Evolutionary conservation across 2,329 filamentous ascomycete genomes (phyloP).

Genomic region (Calonectria pseudoreteaudii): DNA sequence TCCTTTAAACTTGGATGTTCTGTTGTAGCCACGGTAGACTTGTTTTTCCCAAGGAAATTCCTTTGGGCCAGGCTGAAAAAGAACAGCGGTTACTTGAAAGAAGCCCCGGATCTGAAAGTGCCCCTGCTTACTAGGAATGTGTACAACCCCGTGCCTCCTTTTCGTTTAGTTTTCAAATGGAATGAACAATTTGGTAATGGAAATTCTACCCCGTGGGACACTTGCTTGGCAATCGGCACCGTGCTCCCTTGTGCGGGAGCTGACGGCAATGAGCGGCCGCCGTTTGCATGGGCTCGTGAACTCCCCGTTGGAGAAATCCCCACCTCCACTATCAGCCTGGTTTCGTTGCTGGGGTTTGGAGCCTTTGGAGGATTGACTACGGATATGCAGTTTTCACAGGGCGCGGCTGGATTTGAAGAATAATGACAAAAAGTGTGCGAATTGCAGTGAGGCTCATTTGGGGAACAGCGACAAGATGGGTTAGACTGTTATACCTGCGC

Average conservation of each 20-base stretch:
- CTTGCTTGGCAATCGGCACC: background rate
- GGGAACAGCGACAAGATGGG: background rate
- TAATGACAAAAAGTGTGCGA: background rate
- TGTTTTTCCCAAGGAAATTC: no score
- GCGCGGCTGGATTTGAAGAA: background rate
- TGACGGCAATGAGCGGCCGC: background rate
- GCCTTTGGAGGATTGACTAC: background rate
- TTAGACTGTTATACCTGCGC: background rate
- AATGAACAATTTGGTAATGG: background rate
- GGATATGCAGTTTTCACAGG: background rate
- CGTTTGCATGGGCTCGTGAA: background rate
- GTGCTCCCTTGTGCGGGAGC: background rate
- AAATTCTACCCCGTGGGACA: conserved; percentile 4
- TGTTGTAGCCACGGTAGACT: no score
- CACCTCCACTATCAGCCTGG: background rate
- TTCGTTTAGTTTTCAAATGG: background rate
- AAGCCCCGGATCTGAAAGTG: background rate
- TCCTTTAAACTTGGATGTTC: no score
- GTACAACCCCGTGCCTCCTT: background rate
- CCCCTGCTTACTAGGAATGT: background rate
- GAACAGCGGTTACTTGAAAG: background rate
- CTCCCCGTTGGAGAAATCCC: background rate
- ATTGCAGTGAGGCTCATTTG: background rate
- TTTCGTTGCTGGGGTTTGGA: background rate
- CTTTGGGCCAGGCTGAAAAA: no score